Evolutionary conservation across 257 asterid genomes (phyloP), one percentile per base, ranked within the genome.

Genomic region (Solanum arcanum): DNA sequence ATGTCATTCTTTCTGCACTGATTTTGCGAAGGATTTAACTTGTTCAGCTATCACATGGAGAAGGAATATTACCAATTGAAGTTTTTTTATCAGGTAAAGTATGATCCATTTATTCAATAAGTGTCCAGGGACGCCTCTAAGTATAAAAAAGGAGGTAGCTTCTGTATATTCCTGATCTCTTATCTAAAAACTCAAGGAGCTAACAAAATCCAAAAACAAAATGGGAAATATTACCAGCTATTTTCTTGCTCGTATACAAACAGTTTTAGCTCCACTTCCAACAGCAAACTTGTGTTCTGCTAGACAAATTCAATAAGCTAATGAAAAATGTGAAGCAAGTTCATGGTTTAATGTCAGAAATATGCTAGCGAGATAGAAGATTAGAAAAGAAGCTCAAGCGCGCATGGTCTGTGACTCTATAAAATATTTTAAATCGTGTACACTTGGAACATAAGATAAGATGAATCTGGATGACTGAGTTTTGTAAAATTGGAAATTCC

Each of bases 181-280:
- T 12, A 25, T 68, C 74, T 68, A 68, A 68, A 68, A 27, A 68
- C 74, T 68, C 74, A 6, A 68, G 37, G 20, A 68, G 74, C 37
- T 27, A 39, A 27, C 20, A 68, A 29, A 27, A 68, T 68, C 37
- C 74, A 68, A 27, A 5, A 27, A 13, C 37, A 68, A 37, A 12
- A 68, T 68, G 39, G 35, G 37, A 68, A 41, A 68, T 25, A 85
- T 89, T 92, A 95, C 99, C 99, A 97, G 93, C 95, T 95, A 90
- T 97, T 97, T 90, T 97, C 99, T 92, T 95, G 98, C 92, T 97
- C 98, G 78, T 90, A 97, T 86, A 86, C 99, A 97, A 86, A 97
- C 98, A 91, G 98, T 95, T 93, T 95, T 97, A 87, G 99, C 99
- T 87, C 99, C 99, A 91, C 99, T 97, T 92, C 99, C 99, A 90